Percentiles rank a stretch among this genome's conserved stretches.
These are phyloP conservation scores for Flaveria trinervia DNA, from an alignment of 129 eudicot species.

Conservation along the genomic window DNA sequence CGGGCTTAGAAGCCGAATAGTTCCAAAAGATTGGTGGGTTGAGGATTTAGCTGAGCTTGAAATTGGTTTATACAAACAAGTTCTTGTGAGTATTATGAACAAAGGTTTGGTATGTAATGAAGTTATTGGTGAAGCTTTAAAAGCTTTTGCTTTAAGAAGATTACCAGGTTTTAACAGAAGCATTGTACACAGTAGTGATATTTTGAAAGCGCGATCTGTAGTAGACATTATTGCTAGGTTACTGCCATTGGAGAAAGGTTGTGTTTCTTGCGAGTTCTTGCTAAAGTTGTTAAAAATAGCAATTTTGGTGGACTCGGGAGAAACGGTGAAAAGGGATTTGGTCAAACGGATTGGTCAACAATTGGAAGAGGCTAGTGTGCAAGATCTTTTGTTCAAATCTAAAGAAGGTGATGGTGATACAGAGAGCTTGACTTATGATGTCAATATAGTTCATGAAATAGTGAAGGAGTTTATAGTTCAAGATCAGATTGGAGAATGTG, in stretches of 20 bases:
- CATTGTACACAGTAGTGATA: conserved; percentile 46
- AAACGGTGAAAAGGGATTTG: conserved; percentile 51
- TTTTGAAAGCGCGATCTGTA: conserved; percentile 50
- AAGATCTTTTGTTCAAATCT: conserved; percentile 68
- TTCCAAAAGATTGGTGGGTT: conserved; percentile 98
- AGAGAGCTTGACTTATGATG: conserved; percentile 52
- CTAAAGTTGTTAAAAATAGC: conserved; percentile 77
- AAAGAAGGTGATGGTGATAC: conserved; percentile 52
- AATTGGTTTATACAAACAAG: conserved; percentile 63
- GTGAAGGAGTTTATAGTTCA: conserved; percentile 63
- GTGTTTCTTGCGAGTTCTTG: conserved; percentile 79
- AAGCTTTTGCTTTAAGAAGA: conserved; percentile 71
- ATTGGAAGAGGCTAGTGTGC: conserved; percentile 76
- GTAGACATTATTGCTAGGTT: conserved; percentile 63
- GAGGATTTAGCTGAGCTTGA: conserved; percentile 94
- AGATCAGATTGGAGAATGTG: conserved; percentile 47
- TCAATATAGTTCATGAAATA: conserved; percentile 49
- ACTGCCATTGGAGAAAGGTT: conserved; percentile 71
- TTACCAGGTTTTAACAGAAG: conserved; percentile 72
- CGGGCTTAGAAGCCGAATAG: conserved; percentile 58
- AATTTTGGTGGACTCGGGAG: conserved; percentile 60
- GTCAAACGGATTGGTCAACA: conserved; percentile 75
- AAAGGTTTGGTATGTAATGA: conserved; percentile 61
- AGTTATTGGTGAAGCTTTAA: conserved; percentile 87
- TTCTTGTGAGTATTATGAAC: conserved; percentile 55